phyloP scores from a whole-genome alignment of 129 eudicot species.

The Artemisia argyi region DNA sequence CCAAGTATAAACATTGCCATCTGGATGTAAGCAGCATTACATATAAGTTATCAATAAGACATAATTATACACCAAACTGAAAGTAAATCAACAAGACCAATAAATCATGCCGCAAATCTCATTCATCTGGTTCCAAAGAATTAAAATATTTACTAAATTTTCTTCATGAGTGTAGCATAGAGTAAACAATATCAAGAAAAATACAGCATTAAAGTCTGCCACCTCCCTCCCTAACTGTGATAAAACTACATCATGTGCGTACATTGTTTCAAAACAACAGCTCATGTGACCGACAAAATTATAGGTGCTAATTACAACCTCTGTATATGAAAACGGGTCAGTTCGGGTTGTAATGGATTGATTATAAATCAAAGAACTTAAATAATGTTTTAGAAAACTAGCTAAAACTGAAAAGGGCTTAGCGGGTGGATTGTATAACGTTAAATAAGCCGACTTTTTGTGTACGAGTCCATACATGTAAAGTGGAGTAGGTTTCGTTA shows the following conservation, averaged over 20 bases:
- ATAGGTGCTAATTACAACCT: background rate
- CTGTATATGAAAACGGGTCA: background rate
- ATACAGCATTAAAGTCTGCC: background rate
- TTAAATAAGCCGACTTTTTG: too few species aligned
- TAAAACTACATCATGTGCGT: background rate
- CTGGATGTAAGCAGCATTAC: conserved; percentile 38
- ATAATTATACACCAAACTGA: conserved; percentile 1
- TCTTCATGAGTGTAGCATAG: conserved; percentile 4
- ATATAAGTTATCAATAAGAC: conserved; percentile 11
- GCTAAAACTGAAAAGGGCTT: too few species aligned
- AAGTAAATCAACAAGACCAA: background rate
- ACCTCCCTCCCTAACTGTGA: background rate
- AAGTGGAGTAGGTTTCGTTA: too few species aligned
- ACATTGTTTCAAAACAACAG: background rate
- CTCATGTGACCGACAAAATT: background rate
- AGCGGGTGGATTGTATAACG: too few species aligned
- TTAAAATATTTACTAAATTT: background rate
- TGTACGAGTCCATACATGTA: too few species aligned
- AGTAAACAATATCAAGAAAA: background rate
- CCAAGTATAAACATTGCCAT: conserved; percentile 83
- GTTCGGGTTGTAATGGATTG: too few species aligned
- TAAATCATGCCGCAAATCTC: background rate
- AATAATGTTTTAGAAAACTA: too few species aligned
- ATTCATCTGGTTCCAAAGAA: background rate
- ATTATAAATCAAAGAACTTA: too few species aligned